Evolutionary conservation across 1,139 yeast genomes (phyloP).

Genomic region (Pichia cactophila): DNA sequence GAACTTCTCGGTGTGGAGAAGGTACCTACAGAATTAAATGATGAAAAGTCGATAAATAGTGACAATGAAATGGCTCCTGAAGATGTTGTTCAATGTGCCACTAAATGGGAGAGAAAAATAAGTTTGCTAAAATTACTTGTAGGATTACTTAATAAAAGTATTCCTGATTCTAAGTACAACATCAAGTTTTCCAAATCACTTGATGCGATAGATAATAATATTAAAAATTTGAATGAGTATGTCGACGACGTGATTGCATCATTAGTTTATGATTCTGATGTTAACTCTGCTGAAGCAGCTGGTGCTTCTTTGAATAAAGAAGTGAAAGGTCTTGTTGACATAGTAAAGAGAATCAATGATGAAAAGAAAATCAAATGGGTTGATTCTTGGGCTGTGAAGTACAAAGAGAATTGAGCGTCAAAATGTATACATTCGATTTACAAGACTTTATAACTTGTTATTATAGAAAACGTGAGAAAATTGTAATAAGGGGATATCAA

Average conservation of each 20-base stretch:
- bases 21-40: constrained; percentile 23
- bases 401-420: constrained; percentile 17
- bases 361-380: constrained; percentile 45
- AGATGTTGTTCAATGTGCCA: constrained; percentile 34
- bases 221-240: constrained; percentile 30
- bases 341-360: constrained; percentile 33
- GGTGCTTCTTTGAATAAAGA: constrained; percentile 28
- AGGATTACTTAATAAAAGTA: constrained; percentile 48
- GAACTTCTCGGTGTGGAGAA: constrained; percentile 34
- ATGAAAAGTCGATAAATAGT: constrained; percentile 27
- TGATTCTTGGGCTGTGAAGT: constrained; percentile 42
- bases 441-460: neutral
- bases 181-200: constrained; percentile 24
- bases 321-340: constrained; percentile 30
- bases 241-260: constrained; percentile 44
- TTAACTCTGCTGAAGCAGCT: constrained; percentile 30
- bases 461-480: neutral
- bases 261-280: constrained; percentile 38
- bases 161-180: constrained; percentile 32
- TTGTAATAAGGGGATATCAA: neutral
- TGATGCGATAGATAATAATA: constrained; percentile 32
- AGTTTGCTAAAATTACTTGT: constrained; percentile 49
- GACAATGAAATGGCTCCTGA: constrained; percentile 29
- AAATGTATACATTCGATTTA: neutral
- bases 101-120: constrained; percentile 45